Evolutionary conservation across 2,329 filamentous ascomycete genomes (phyloP).

Genomic region (Whalleya microplaca): DNA sequence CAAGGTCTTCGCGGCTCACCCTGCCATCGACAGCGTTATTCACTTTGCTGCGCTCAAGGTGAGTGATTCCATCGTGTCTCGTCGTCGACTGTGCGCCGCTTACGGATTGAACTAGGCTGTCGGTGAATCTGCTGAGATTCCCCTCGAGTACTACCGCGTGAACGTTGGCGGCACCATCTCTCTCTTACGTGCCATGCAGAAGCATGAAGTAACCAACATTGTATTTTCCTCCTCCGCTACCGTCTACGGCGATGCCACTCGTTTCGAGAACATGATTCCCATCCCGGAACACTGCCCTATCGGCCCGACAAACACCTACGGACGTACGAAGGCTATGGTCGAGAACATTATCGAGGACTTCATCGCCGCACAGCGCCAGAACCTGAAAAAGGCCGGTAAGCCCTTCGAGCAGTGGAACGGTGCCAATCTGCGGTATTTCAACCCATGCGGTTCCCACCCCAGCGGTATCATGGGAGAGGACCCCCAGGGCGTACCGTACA

Average conservation of each 20-base stretch:
- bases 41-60: constrained; percentile 98
- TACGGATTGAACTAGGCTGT: constrained; percentile 68
- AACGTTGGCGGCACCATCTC: constrained; percentile 92
- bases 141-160: constrained; percentile 96
- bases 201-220: constrained; percentile 91
- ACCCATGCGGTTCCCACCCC: constrained; percentile 92
- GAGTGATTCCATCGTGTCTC: constrained; percentile 31
- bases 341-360: constrained; percentile 92
- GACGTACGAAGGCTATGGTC: constrained; percentile 91
- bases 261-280: constrained; percentile 96
- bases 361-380: constrained; percentile 83
- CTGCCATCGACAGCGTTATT: constrained; percentile 95
- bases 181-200: constrained; percentile 84
- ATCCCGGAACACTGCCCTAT: constrained; percentile 97
- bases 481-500: constrained; percentile 93
- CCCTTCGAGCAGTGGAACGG: constrained; percentile 85
- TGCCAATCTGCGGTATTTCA: constrained; percentile 94
- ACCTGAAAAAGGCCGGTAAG: constrained; percentile 78
- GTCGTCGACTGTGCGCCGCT: constrained; percentile 12
- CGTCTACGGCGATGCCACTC: constrained; percentile 96
- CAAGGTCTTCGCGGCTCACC: constrained; percentile 84
- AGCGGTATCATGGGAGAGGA: constrained; percentile 98
- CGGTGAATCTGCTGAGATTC: constrained; percentile 90
- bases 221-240: constrained; percentile 98
- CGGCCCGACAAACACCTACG: constrained; percentile 96